Percentiles rank a stretch among this genome's conserved stretches.
Conservation (phyloP, 768 basidiomycete species). For the Tricholoma furcatifolium region DNA sequence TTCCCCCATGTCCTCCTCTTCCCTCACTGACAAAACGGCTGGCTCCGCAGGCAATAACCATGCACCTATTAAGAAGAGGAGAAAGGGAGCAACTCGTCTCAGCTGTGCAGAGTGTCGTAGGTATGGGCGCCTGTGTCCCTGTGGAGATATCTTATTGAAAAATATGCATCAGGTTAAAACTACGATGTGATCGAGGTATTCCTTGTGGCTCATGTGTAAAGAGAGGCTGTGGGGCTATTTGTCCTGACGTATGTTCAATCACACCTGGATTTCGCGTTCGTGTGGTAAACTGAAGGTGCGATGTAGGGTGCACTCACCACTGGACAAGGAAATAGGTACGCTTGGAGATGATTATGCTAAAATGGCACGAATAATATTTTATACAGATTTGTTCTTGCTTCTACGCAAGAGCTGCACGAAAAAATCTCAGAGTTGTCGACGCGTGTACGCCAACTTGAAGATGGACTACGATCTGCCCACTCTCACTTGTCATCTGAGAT, state of each 20-base stretch:
- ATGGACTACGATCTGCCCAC: conserved; percentile 62
- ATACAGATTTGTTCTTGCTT: conserved; percentile 71
- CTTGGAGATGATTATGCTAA: background rate
- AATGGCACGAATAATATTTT: conserved; percentile 4
- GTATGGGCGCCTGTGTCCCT: conserved; percentile 30
- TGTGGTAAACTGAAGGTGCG: conserved; percentile 2
- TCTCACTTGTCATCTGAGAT: conserved; percentile 52
- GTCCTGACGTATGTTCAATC: conserved; percentile 59
- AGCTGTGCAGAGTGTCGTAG: conserved; percentile 82
- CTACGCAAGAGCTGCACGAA: conserved; percentile 79
- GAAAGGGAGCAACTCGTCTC: conserved; percentile 72
- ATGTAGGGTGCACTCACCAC: conserved; percentile 71
- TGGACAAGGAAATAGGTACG: conserved; percentile 77
- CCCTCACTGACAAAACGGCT: conserved; percentile 28
- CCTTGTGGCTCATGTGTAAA: conserved; percentile 83
- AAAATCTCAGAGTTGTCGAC: conserved; percentile 73
- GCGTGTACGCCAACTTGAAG: conserved; percentile 77
- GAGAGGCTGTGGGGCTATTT: conserved; percentile 77
- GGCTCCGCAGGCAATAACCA: conserved; percentile 20
- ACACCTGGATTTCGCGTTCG: background rate
- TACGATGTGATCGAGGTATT: conserved; percentile 73
- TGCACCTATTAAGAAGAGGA: conserved; percentile 50
- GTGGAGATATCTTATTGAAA: background rate
- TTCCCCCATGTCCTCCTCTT: conserved; percentile 33
- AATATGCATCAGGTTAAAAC: conserved; percentile 47